Base-by-base conservation (phyloP, 1,284 basidiomycete species). In the Thelephora terrestris region DNA sequence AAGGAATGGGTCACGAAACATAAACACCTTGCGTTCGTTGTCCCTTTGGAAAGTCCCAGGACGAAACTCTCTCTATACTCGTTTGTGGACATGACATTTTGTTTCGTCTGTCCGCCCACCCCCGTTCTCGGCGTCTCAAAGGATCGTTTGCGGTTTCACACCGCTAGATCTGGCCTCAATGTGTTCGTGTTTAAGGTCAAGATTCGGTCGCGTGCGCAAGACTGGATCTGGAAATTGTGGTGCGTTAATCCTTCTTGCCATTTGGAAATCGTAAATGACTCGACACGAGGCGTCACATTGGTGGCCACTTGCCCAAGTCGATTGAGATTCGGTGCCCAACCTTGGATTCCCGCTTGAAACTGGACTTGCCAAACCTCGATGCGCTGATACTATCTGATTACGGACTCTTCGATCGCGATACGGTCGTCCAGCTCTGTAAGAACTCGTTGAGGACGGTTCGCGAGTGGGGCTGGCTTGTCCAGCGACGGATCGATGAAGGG, bases 221-320 rank as follows among this genome's bases (percentile, higher is more conserved):
- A 93, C 61, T 93, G 90, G 91, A 68, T 79, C 42, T 92, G 89
- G 89, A 74, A 78, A 50, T 64, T 92, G 43, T 87, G 87, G 85
- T 82, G 53, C 46, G 69, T 56, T 12, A 7, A 34, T 9, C 27
- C 21, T 47, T 25, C 29, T 24, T 46, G 39, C 27, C 3, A 9
- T 46, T 21, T 46, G 14, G 40, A 29, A 23, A 29, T 17, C 29
- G 42, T 45, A 50, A 32, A 49, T 6, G 47, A 50, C 43, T 55
- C 43, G 18, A 34, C 46, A 38, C 17, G 37, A 91, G 87, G 85
- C 73, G 73, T 42, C 70, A 77, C 51, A 69, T 87, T 3, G 75
- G 72, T 16, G 71, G 73, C 4, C 51, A 61, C 34, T 57, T 77
- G 4, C 76, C 76, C 5, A 56, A 66, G 9, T 64, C 61, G 29